Conservation (phyloP, 176 grass and related monocot species). For the Phoenix roebelenii region DNA sequence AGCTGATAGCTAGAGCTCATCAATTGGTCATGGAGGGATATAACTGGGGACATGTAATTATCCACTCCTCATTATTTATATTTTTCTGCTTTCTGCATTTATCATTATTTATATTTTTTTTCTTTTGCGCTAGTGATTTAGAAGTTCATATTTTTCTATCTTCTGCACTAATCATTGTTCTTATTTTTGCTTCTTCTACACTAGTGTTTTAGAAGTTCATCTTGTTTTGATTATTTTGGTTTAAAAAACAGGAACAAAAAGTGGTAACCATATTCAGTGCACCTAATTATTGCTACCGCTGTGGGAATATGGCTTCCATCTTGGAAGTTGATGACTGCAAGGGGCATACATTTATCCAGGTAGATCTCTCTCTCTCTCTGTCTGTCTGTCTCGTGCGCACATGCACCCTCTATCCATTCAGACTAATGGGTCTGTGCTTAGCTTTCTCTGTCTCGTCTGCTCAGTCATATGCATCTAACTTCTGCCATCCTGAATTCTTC, state of each 20-base stretch:
- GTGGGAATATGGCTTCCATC: conserved; percentile 70
- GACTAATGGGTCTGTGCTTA: too few relatives aligned
- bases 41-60: conserved; percentile 62
- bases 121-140: too few relatives aligned
- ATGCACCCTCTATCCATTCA: too few relatives aligned
- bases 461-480: too few relatives aligned
- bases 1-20: conserved; percentile 63
- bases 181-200: too few relatives aligned
- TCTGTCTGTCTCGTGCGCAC: too few relatives aligned
- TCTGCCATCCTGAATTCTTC: too few relatives aligned
- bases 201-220: too few relatives aligned
- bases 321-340: conserved; percentile 68
- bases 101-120: too few relatives aligned
- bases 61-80: conserved; percentile 1
- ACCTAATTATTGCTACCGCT: conserved; percentile 63
- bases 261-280: conserved; percentile 70
- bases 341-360: conserved; percentile 69
- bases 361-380: background rate
- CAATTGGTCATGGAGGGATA: conserved; percentile 68
- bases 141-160: too few relatives aligned
- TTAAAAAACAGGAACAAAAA: conserved; percentile 46
- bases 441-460: too few relatives aligned
- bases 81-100: background rate
- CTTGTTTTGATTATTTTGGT: background rate
- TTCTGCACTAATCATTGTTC: background rate